phyloP scores from a whole-genome alignment of 257 asterid genomes.

The Nicotiana otophora region DNA sequence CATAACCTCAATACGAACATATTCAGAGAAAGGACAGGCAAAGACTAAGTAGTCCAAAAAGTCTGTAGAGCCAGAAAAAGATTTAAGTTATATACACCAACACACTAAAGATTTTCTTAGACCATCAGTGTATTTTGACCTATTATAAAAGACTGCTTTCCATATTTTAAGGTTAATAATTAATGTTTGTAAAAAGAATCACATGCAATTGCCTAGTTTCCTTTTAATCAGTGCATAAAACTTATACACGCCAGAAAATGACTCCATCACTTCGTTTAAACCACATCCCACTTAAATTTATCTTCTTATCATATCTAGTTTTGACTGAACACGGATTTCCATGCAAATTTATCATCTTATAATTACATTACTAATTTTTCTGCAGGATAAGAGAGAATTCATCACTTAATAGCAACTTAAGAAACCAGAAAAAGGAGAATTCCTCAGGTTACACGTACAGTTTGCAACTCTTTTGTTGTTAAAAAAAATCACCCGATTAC shows the following conservation, averaged over 20 bases:
- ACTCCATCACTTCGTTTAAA: neutral
- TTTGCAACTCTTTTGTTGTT: neutral
- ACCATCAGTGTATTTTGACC: too few species aligned
- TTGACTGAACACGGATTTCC: neutral
- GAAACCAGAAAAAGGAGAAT: neutral
- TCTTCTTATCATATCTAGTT: neutral
- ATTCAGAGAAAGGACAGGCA: neutral
- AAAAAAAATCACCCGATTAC: neutral
- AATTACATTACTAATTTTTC: neutral
- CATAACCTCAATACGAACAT: conserved; percentile 3
- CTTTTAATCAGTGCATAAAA: too few species aligned
- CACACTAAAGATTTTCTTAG: too few species aligned
- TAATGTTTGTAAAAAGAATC: too few species aligned
- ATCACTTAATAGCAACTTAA: neutral
- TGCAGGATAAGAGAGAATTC: neutral
- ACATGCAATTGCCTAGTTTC: too few species aligned
- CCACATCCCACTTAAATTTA: neutral
- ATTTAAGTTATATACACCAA: too few species aligned
- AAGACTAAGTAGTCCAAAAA: neutral
- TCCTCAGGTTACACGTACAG: neutral
- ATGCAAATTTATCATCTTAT: neutral
- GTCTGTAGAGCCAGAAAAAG: neutral
- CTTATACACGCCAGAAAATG: neutral
- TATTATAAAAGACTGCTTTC: too few species aligned
- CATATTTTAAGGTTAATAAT: too few species aligned